phyloP scores from a whole-genome alignment of 2,329 filamentous ascomycete species.

The Epichloe scottii region DNA sequence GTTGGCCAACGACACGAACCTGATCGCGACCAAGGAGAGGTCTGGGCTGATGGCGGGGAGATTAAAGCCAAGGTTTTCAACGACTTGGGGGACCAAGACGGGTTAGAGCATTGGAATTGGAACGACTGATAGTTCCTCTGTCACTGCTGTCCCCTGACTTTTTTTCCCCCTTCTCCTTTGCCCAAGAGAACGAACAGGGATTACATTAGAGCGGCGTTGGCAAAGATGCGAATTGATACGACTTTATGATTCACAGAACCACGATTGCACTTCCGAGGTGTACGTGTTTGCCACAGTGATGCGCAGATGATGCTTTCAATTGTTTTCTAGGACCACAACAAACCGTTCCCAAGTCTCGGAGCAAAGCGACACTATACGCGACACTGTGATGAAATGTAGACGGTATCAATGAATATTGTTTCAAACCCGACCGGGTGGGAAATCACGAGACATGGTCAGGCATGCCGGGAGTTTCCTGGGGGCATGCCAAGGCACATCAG shows the following conservation, averaged over 20 bases:
- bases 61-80: conserved; percentile 54
- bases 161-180: neutral
- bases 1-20: conserved; percentile 46
- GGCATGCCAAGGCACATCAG: neutral
- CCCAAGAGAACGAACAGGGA: neutral
- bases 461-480: no score
- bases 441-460: no score
- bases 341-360: no score
- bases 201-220: conserved; percentile 2
- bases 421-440: no score
- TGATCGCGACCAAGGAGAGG: conserved; percentile 48
- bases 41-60: conserved; percentile 50
- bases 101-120: neutral
- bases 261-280: no score
- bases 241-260: neutral
- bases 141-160: no score
- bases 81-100: conserved; percentile 18
- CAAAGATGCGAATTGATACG: conserved; percentile 1
- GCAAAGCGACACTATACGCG: no score
- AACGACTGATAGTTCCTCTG: neutral
- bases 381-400: no score
- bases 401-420: no score
- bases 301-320: no score
- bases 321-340: no score
- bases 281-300: no score